Conservation (phyloP, 352 stramenopile species). For the Phytophthora syringae region DNA sequence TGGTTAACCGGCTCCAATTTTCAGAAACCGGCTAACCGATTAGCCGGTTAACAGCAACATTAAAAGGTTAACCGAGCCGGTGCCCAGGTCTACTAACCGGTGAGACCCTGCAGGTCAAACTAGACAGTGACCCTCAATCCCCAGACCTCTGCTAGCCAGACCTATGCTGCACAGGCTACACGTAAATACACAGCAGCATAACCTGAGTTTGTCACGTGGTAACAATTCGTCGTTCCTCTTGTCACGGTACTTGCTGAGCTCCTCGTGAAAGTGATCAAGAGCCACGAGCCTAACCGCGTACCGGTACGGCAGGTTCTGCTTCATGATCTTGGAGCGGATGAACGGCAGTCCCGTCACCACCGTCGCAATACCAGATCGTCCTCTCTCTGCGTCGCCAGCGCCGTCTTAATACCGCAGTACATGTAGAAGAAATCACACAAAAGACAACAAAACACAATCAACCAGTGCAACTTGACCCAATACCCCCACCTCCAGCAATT, state of each 20-base stretch:
- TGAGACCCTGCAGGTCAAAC: too few species aligned
- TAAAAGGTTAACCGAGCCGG: not conserved
- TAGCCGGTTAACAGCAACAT: not conserved
- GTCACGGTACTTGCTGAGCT: slow-evolving; percentile 69
- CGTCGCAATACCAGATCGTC: slow-evolving; percentile 70
- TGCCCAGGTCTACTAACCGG: slow-evolving; percentile 2
- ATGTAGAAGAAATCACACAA: slow-evolving; percentile 71
- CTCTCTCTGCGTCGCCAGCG: slow-evolving; percentile 63
- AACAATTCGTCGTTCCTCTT: too few species aligned
- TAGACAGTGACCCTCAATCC: too few species aligned
- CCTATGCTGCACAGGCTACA: too few species aligned
- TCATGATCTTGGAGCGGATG: slow-evolving; percentile 64
- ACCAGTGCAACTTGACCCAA: not conserved
- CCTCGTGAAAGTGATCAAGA: slow-evolving; percentile 85
- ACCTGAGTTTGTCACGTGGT: too few species aligned
- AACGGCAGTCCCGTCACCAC: slow-evolving; percentile 61
- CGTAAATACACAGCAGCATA: too few species aligned
- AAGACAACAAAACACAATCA: not conserved
- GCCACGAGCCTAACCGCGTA: slow-evolving; percentile 78
- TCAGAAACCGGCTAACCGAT: not conserved
- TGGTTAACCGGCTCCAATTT: not conserved
- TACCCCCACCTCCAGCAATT: too few species aligned
- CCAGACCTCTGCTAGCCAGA: too few species aligned
- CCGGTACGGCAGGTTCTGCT: slow-evolving; percentile 79
- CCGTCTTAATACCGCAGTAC: slow-evolving; percentile 81